These are phyloP conservation scores for Basipetospora sp. DNA, from an alignment of 2,329 filamentous ascomycete genomes.

Conservation along the genomic window DNA sequence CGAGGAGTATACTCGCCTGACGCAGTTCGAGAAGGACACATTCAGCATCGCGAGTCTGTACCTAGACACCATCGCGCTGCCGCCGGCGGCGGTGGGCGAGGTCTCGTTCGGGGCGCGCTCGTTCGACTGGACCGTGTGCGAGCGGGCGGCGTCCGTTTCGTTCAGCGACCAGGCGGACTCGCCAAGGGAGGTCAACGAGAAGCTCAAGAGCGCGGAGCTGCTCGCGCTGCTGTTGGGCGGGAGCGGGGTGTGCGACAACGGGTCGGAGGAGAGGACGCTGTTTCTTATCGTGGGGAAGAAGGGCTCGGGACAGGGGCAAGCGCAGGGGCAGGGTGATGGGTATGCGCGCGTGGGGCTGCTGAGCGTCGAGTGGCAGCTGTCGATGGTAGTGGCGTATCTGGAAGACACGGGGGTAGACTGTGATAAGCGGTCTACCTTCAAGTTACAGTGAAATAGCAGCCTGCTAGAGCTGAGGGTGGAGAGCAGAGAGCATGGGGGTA, in stretches of 20 bases:
- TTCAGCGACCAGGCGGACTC: not conserved
- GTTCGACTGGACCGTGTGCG: not conserved
- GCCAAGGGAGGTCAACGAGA: constrained; percentile 1
- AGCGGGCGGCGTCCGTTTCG: not conserved
- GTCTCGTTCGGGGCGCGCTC: not conserved
- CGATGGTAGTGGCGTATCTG: not conserved
- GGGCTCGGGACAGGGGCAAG: not conserved
- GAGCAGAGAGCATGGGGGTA: too few species aligned
- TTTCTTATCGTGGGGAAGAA: not conserved
- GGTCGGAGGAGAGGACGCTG: not conserved
- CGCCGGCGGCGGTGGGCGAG: not conserved
- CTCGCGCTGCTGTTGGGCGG: not conserved
- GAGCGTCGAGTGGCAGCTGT: not conserved
- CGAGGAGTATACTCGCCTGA: not conserved
- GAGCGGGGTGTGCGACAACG: not conserved
- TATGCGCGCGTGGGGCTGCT: constrained; percentile 1
- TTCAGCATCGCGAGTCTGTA: not conserved
- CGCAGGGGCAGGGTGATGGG: not conserved
- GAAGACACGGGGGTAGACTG: not conserved
- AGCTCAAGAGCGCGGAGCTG: constrained; percentile 1
- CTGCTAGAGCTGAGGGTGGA: too few species aligned
- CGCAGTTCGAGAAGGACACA: constrained; percentile 1
- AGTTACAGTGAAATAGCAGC: too few species aligned
- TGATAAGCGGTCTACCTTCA: not conserved
- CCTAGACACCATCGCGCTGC: not conserved